Conservation (phyloP, 352 stramenopile genomes). For the Globisporangium yorkense region DNA sequence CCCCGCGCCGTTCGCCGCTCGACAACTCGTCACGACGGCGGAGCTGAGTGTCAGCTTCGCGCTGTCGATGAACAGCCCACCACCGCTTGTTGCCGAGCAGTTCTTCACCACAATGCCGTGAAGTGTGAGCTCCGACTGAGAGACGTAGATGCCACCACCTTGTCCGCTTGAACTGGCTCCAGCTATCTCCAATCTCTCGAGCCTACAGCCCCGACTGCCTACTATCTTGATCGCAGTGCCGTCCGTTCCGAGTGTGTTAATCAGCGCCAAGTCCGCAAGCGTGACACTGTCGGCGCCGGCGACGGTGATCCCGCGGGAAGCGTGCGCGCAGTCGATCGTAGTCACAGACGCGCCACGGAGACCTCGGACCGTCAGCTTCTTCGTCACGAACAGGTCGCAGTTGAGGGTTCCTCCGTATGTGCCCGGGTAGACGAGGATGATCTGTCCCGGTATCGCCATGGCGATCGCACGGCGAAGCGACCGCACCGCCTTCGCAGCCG, state of each 20-base stretch:
- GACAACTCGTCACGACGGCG: slow-evolving; percentile 12
- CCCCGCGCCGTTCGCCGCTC: slow-evolving; percentile 20
- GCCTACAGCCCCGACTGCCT: slow-evolving; percentile 15
- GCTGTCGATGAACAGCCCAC: slow-evolving; percentile 24
- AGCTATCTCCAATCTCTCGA: slow-evolving; percentile 11
- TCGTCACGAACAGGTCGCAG: slow-evolving; percentile 28
- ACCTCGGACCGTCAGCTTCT: slow-evolving; percentile 30
- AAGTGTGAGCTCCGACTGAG: slow-evolving; percentile 21
- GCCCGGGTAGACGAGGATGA: slow-evolving; percentile 48
- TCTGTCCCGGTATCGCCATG: slow-evolving; percentile 22
- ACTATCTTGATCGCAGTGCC: slow-evolving; percentile 27
- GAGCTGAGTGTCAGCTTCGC: slow-evolving; percentile 13
- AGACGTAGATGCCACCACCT: slow-evolving; percentile 30
- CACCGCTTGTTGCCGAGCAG: slow-evolving; percentile 17
- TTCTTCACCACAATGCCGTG: slow-evolving; percentile 12
- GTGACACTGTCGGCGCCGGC: slow-evolving; percentile 1
- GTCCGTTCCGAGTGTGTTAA: slow-evolving; percentile 8
- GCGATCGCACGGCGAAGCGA: slow-evolving; percentile 37
- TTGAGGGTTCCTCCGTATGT: slow-evolving; percentile 28
- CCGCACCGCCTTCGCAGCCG: slow-evolving; percentile 42
- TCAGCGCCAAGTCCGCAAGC: slow-evolving; percentile 25
- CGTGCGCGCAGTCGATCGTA: slow-evolving; percentile 28
- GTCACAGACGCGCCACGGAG: slow-evolving; percentile 28
- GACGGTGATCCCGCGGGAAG: slow-evolving; percentile 25
- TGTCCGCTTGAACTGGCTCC: slow-evolving; percentile 8